Evolutionary conservation across 192 early-diverging fungal genomes (phyloP).

Genomic region (Entomortierella parvispora): DNA sequence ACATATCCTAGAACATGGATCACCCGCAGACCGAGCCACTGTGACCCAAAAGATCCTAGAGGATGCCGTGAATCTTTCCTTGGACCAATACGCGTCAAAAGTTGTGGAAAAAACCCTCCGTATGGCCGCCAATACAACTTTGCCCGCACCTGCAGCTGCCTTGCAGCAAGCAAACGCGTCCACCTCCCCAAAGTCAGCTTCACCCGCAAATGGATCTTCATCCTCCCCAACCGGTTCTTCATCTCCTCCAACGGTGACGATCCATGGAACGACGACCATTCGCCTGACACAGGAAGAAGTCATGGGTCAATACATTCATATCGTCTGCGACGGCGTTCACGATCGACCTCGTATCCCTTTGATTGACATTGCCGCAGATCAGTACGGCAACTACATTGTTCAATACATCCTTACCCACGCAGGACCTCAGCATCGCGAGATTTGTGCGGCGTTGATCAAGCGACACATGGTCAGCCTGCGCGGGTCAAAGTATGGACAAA

Average conservation of each 20-base stretch:
- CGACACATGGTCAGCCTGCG: slow-evolving; percentile 74
- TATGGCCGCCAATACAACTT: slow-evolving; percentile 28
- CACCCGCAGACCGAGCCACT: slow-evolving; percentile 58
- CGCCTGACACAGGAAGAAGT: slow-evolving; percentile 38
- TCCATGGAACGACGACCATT: slow-evolving; percentile 28
- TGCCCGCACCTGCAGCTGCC: neutral
- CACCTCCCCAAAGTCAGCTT: neutral
- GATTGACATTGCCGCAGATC: slow-evolving; percentile 80
- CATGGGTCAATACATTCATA: slow-evolving; percentile 43
- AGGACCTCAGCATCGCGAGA: slow-evolving; percentile 65
- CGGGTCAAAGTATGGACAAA: slow-evolving; percentile 80
- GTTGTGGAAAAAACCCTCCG: slow-evolving; percentile 78
- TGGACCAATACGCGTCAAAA: slow-evolving; percentile 82
- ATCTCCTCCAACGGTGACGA: slow-evolving; percentile 12
- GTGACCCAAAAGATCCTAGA: slow-evolving; percentile 59
- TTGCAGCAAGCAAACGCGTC: neutral
- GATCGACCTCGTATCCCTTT: slow-evolving; percentile 57
- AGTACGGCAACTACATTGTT: slow-evolving; percentile 84
- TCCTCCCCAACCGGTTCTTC: neutral
- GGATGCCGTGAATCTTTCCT: slow-evolving; percentile 62
- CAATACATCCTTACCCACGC: slow-evolving; percentile 75
- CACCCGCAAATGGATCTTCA: neutral
- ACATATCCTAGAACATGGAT: slow-evolving; percentile 76
- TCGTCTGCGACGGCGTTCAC: slow-evolving; percentile 30
- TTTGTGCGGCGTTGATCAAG: slow-evolving; percentile 66